Conservation (phyloP, 495 filamentous ascomycete genomes). For the Lophiotrema nucula region DNA sequence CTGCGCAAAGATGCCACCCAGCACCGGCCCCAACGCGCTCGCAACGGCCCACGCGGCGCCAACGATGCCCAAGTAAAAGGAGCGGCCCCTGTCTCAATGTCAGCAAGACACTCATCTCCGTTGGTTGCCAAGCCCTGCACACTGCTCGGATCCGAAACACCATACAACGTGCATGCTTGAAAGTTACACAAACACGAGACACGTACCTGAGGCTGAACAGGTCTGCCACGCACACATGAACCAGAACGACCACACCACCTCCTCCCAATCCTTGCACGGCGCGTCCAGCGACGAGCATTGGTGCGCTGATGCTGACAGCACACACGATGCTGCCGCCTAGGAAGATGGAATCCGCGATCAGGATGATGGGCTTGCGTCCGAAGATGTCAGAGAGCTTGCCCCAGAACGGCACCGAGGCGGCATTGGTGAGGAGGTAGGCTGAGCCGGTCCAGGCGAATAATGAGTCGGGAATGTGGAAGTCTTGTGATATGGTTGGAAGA, state of each 20-base stretch:
- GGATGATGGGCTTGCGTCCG: conserved; percentile 38
- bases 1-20: conserved; percentile 73
- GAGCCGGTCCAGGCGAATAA: conserved; percentile 33
- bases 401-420: conserved; percentile 26
- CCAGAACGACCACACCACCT: conserved; percentile 36
- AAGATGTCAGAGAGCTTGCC: conserved; percentile 36
- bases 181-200: not conserved
- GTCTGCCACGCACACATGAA: conserved; percentile 34
- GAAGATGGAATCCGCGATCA: conserved; percentile 33
- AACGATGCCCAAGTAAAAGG: conserved; percentile 63
- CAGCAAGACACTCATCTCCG: not conserved
- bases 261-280: conserved; percentile 39
- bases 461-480: conserved; percentile 27
- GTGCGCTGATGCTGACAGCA: conserved; percentile 26
- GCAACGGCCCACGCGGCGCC: conserved; percentile 75
- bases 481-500: conserved; percentile 30
- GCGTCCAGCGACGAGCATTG: conserved; percentile 36
- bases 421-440: conserved; percentile 31
- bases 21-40: conserved; percentile 67
- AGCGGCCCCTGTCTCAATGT: conserved; percentile 51
- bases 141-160: not conserved
- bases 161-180: not conserved
- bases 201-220: conserved; percentile 30
- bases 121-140: not conserved
- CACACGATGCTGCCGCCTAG: conserved; percentile 36